Conservation (phyloP, 1,284 basidiomycete species). For the Moesziomyces antarcticus region DNA sequence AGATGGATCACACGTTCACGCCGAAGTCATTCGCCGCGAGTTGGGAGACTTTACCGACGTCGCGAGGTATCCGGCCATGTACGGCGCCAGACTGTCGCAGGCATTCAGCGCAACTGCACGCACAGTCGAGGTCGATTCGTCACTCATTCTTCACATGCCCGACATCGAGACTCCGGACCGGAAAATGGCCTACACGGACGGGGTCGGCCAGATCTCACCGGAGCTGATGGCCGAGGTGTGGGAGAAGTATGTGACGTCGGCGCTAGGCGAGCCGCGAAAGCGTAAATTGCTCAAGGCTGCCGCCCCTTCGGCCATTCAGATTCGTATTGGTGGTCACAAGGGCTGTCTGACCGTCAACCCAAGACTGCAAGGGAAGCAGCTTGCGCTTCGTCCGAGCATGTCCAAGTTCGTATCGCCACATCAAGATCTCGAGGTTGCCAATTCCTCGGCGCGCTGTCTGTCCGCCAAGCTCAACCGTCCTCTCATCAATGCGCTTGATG, state of each 20-base stretch:
- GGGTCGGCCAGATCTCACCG: conserved; percentile 31
- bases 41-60: conserved; percentile 38
- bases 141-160: neutral
- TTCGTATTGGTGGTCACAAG: conserved; percentile 37
- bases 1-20: conserved; percentile 10
- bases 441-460: conserved; percentile 17
- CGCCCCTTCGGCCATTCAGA: conserved; percentile 40
- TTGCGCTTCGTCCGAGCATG: conserved; percentile 29
- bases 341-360: conserved; percentile 40
- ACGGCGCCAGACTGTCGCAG: conserved; percentile 37
- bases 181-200: conserved; percentile 21
- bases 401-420: conserved; percentile 27
- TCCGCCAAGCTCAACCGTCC: conserved; percentile 39
- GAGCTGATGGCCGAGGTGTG: conserved; percentile 38
- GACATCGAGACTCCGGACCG: conserved; percentile 3
- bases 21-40: conserved; percentile 20
- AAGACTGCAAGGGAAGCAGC: conserved; percentile 12
- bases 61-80: conserved; percentile 18
- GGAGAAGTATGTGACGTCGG: conserved; percentile 20
- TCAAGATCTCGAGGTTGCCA: conserved; percentile 32
- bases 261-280: conserved; percentile 19
- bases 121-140: conserved; percentile 9
- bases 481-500: conserved; percentile 37
- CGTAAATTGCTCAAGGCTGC: conserved; percentile 18
- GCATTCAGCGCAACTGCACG: conserved; percentile 43